Base-by-base conservation (phyloP, 306 rosid species). In the Gillenia trifoliata region DNA sequence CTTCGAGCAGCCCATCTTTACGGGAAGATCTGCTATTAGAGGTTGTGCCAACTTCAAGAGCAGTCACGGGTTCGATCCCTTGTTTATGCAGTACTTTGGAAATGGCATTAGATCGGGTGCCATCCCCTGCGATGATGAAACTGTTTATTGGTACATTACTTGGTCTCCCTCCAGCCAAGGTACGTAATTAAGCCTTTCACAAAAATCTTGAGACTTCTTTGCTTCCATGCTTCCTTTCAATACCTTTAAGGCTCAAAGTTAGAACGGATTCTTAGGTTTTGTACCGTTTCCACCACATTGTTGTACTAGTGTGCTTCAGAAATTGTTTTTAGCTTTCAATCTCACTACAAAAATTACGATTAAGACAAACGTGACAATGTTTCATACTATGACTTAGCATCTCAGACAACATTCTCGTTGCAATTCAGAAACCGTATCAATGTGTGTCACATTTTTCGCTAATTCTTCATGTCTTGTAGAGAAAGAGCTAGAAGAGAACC, bases 111-210 rank as follows among this genome's bases (percentile, higher is more conserved):
- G 97, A 81, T 72, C 70, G 28, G 91, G 89, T 68, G 78, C 29
- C 70, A 1, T 83, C 33, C 93, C 96, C 10, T 85, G 88, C 55
- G 78, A 86, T 71, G 77, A 83, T 4, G 76, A 80, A 59, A 16
- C 31, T 4, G 28, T 89, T 57, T 87, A 88, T 40, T 93, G 96
- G 98, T 83, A 31, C 79, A 80, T 85, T 52, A 80, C 89, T 41
- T 92, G 92, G 92, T 36, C 81, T 55, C 88, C 88, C 49, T 72
- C 84, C 65, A 65, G 1, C 15, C 78, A 86, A 93, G 98, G 98
- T 89, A 59, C 77, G 34, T 40, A 3, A n/a, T n/a, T 40, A 40
- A 40, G 45, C 38, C 61, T 69, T 70, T 5, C 43, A 70, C 47
- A 50, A 38, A 31, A 69, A 11, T 22, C 4, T 66, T n/a, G 52